phyloP scores from a whole-genome alignment of 768 basidiomycete species.

The Podaxis sp. region DNA sequence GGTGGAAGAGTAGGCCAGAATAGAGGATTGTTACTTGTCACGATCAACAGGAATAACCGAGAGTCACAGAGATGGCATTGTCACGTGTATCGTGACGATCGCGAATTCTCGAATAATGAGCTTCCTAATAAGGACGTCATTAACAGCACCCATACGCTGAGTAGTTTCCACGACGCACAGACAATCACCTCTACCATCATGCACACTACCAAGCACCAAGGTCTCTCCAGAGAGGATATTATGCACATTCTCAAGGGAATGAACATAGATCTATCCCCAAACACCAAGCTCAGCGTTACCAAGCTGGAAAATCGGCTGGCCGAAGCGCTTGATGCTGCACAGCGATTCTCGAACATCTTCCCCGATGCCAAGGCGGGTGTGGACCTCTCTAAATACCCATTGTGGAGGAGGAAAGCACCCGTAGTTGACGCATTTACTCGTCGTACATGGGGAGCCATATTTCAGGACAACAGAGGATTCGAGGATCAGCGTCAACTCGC shows the following conservation, averaged over 20 bases:
- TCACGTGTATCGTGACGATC: constrained; percentile 10
- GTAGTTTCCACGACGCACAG: constrained; percentile 6
- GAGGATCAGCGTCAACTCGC: constrained; percentile 13
- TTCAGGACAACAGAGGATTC: constrained; percentile 12
- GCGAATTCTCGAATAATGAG: not conserved
- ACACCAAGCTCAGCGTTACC: constrained; percentile 28
- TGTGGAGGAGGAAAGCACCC: constrained; percentile 11
- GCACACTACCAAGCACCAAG: constrained; percentile 13
- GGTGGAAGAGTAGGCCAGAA: not conserved
- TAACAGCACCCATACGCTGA: not conserved
- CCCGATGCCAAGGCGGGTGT: not conserved
- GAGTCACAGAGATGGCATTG: not conserved
- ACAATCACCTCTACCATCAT: constrained; percentile 24
- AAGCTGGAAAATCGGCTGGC: constrained; percentile 24
- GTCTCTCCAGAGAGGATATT: constrained; percentile 26
- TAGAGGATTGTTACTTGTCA: not conserved
- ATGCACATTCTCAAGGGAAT: constrained; percentile 27
- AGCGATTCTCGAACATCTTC: constrained; percentile 24
- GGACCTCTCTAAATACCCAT: constrained; percentile 8
- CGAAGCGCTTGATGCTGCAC: constrained; percentile 28
- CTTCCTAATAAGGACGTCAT: not conserved
- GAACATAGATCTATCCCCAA: constrained; percentile 27
- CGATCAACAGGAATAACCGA: not conserved
- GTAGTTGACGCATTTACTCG: constrained; percentile 14
- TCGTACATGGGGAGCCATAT: constrained; percentile 14